These are phyloP conservation scores for Hyphopichia pseudoburtonii DNA, from an alignment of 1,139 yeast genomes.

Conservation along the genomic window DNA sequence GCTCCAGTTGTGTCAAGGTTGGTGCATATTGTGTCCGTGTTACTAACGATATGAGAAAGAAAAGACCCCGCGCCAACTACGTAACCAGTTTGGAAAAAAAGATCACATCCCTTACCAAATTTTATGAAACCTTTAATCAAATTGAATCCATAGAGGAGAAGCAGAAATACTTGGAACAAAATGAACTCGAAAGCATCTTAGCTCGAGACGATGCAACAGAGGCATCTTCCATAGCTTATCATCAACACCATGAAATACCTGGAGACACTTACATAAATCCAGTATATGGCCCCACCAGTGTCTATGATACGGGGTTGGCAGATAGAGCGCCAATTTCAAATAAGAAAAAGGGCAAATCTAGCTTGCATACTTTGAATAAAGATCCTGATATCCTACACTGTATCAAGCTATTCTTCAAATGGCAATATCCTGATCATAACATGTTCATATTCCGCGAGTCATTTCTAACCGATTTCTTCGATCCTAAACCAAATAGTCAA, in stretches of 20 bases:
- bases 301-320: conserved; percentile 39
- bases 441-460: conserved; percentile 66
- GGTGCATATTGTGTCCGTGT: conserved; percentile 49
- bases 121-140: conserved; percentile 24
- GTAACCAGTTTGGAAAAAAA: conserved; percentile 39
- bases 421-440: conserved; percentile 67
- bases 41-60: conserved; percentile 53
- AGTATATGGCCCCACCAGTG: conserved; percentile 53
- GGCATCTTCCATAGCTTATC: background rate
- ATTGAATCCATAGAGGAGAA: conserved; percentile 21
- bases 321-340: conserved; percentile 14
- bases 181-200: conserved; percentile 15
- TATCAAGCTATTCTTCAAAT: conserved; percentile 55
- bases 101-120: conserved; percentile 22
- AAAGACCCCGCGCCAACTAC: conserved; percentile 51
- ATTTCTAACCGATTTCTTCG: conserved; percentile 55
- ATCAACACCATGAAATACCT: background rate
- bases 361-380: conserved; percentile 29
- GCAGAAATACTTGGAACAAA: conserved; percentile 18
- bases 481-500: conserved; percentile 44
- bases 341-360: conserved; percentile 22
- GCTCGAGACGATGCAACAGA: conserved; percentile 8
- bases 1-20: conserved; percentile 47
- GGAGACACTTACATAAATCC: conserved; percentile 14
- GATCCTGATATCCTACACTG: conserved; percentile 49